Base-by-base conservation (phyloP, 139 green algal species). In the Axilococcus clingmanii region DNA sequence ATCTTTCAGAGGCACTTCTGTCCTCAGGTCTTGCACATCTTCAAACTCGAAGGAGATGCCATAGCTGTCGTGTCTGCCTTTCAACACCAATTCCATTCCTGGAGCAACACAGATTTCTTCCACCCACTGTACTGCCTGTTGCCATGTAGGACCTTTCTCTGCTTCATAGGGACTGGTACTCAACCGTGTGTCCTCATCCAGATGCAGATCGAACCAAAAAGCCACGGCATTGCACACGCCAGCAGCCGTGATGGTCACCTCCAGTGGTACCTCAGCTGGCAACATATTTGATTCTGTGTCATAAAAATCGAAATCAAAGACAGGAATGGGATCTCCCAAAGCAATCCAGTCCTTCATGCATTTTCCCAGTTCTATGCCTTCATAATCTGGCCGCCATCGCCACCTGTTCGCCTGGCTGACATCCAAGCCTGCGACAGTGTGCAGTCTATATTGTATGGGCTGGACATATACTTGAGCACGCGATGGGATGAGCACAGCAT, bases 191-290 rank as follows among this genome's bases (percentile, higher is more conserved):
- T 79, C 61, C 43, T 85, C 70, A 50, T 80, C 75, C 55, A 87
- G 53, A 17, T 86, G 59, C 23, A 91, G 66, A 24, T 84, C 68
- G 49, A 91, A 91, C 80, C 80, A 91, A 32, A 87, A 83, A 9
- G 82, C 80, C 16, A 91, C 55, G 11, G 80, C 82, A 48, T 89
- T 91, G 59, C 66, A 75, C 14, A 76, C 57, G 7, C 78, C 57
- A 58, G 38, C 20, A 28, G 29, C 11, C 7, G 36, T 22, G 40
- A 68, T 2, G 31, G 4, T 5, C 22, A 61, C 30, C 15, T 48
- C 15, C 7, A 66, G 48, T 3, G 3, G 8, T 24, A 28, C 36
- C 40, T 68, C n/a, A 3, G 37, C 30, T 8, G 72, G 63, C 36
- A 45, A 12, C 61, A 86, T 71, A 48, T 73, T 74, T 27, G 40